A percentile compares a stretch with the other conserved stretches of the same genome.
These are phyloP conservation scores for Backusella morwellensis DNA, from an alignment of 192 early-diverging fungal genomes.

Conservation along the genomic window DNA sequence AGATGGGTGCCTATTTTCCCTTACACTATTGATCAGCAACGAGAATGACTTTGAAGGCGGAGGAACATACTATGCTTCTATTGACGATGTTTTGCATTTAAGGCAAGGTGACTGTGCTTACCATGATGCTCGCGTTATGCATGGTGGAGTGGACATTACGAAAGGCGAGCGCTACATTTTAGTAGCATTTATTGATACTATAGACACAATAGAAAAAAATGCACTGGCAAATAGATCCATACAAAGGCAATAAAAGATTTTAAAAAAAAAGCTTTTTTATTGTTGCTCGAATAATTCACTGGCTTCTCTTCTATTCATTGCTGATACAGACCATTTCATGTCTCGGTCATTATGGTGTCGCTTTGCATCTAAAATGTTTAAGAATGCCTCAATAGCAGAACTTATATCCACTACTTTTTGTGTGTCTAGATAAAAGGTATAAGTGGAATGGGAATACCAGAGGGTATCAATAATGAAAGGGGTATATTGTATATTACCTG, in stretches of 20 bases:
- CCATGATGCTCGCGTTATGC: constrained; percentile 44
- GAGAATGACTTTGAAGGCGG: constrained; percentile 50
- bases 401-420: neutral
- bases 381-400: neutral
- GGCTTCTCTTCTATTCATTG: constrained; percentile 1
- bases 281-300: neutral
- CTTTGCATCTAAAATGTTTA: neutral
- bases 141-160: constrained; percentile 43
- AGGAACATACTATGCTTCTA: constrained; percentile 44
- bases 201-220: constrained; percentile 28
- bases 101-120: constrained; percentile 44
- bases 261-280: neutral
- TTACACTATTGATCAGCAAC: constrained; percentile 50
- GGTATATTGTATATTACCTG: neutral
- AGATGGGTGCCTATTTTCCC: constrained; percentile 53
- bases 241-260: neutral
- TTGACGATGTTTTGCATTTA: constrained; percentile 18
- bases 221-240: neutral
- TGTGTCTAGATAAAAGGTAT: neutral
- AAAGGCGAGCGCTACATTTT: constrained; percentile 39
- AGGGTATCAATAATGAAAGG: neutral
- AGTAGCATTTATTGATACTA: constrained; percentile 58
- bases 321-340: neutral
- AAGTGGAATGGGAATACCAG: no score
- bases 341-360: constrained; percentile 10